Conservation (phyloP, 768 basidiomycete genomes). For the Leccinum olivaceopallidum region DNA sequence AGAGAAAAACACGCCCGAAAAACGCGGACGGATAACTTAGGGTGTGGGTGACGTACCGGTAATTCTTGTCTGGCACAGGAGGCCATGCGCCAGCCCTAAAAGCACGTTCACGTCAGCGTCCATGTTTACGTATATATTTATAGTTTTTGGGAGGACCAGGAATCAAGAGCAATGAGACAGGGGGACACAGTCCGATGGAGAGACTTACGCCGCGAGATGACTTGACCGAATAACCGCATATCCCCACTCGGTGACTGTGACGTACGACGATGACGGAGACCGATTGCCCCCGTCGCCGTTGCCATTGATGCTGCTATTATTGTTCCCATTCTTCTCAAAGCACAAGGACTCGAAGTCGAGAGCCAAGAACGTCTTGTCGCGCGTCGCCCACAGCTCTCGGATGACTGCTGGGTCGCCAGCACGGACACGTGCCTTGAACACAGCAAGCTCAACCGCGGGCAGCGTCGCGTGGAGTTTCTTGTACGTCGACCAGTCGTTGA, state of each 20-base stretch:
- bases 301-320: neutral
- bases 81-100: slow-evolving; percentile 72
- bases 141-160: neutral
- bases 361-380: slow-evolving; percentile 74
- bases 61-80: slow-evolving; percentile 72
- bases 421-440: slow-evolving; percentile 63
- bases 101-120: neutral
- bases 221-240: slow-evolving; percentile 79
- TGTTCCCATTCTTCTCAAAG: slow-evolving; percentile 53
- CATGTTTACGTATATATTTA: neutral
- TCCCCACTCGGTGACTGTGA: slow-evolving; percentile 63
- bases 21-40: slow-evolving; percentile 15
- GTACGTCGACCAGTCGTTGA: slow-evolving; percentile 68
- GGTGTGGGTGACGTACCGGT: slow-evolving; percentile 48
- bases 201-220: slow-evolving; percentile 65
- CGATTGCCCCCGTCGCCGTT: neutral
- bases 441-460: slow-evolving; percentile 64
- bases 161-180: neutral
- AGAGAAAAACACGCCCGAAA: neutral
- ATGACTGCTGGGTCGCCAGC: slow-evolving; percentile 67
- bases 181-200: neutral
- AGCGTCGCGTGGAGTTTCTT: slow-evolving; percentile 70
- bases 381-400: slow-evolving; percentile 63
- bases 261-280: neutral
- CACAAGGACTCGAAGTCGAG: slow-evolving; percentile 76